Base-by-base conservation (phyloP, 352 stramenopile species). In the Thalassiosira livingstoniorum region DNA sequence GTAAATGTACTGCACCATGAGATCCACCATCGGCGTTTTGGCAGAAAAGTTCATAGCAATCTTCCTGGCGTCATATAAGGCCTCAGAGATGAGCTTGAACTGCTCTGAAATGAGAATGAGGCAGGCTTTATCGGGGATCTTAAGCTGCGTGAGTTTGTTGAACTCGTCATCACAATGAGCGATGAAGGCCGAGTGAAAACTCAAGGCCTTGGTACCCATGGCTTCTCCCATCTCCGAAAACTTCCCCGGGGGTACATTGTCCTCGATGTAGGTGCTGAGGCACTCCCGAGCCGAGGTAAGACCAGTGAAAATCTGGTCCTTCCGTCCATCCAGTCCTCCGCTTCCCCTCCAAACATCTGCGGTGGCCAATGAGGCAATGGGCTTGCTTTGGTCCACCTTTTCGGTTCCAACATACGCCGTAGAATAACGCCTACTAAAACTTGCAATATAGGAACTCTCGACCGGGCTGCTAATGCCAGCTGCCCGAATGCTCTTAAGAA, bases 141-240 rank as follows among this genome's bases (percentile, higher is more conserved):
- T 18, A 4, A 72, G 2, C 23, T 58, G 10, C 2, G 10, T 45
- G 1, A 72, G 23, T 2, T 60, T 34, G 21, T 2, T n/a, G 0
- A 60, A 7, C 27, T 72, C 63, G 0, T 55, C 42, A 21, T 72
- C 63, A n/a, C 58, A 47, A 60, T 72, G 63, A 4, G 21, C 47
- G 27, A 29, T 10, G 21, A 58, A 27, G 5, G 11, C 11, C 4
- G 7, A 29, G 47, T 66, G 32, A 13, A 2, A 66, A n/a, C 2
- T 21, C 4, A 66, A 23, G 7, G 58, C 23, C 4, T 3, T 11
- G 4, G 21, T 11, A 42, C 34, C 53, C 63, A 72, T 61, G 4
- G 11, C n/a, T 25, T 27, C 13, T 7, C 39, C 63, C 18, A 72
- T 27, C 23, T 67, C 29, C 10, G 13, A 4, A 0, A 67, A 18